Conservation (phyloP, 306 rosid genomes). For the Begonia loranthoides region DNA sequence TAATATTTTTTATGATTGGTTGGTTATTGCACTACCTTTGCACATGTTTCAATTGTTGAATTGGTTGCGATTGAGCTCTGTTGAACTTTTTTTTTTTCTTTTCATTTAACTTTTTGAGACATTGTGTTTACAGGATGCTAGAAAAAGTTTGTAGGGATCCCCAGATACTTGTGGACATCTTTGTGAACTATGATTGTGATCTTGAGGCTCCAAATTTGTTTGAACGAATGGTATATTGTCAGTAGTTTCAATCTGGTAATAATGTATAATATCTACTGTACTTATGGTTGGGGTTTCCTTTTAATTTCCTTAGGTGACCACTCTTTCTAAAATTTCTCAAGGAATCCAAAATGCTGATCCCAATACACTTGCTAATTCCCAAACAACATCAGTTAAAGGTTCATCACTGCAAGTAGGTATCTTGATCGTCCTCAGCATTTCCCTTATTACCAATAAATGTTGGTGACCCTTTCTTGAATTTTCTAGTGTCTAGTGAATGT, state of each 20-base stretch:
- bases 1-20: conserved; percentile 18
- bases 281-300: conserved; percentile 1
- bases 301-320: conserved; percentile 43
- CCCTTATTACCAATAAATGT: conserved; percentile 6
- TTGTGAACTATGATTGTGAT: conserved; percentile 99
- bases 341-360: conserved; percentile 74
- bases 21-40: conserved; percentile 8
- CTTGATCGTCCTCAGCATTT: conserved; percentile 11
- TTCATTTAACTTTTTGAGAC: conserved; percentile 13
- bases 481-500: conserved; percentile 88
- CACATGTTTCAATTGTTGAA: conserved; percentile 1
- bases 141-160: conserved; percentile 94
- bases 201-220: conserved; percentile 97
- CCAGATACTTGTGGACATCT: conserved; percentile 96
- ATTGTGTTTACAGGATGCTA: conserved; percentile 66
- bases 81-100: conserved; percentile 13
- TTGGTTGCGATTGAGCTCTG: neutral
- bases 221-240: conserved; percentile 77
- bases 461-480: conserved; percentile 23
- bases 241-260: conserved; percentile 2
- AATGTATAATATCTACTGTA: conserved; percentile 7
- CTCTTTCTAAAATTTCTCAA: conserved; percentile 86
- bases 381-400: conserved; percentile 66
- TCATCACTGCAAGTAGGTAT: conserved; percentile 91
- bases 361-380: conserved; percentile 59